Evolutionary conservation across 2,329 filamentous ascomycete genomes (phyloP), one percentile per base, ranked within the genome.

Genomic region (Juglanconis oblonga): DNA sequence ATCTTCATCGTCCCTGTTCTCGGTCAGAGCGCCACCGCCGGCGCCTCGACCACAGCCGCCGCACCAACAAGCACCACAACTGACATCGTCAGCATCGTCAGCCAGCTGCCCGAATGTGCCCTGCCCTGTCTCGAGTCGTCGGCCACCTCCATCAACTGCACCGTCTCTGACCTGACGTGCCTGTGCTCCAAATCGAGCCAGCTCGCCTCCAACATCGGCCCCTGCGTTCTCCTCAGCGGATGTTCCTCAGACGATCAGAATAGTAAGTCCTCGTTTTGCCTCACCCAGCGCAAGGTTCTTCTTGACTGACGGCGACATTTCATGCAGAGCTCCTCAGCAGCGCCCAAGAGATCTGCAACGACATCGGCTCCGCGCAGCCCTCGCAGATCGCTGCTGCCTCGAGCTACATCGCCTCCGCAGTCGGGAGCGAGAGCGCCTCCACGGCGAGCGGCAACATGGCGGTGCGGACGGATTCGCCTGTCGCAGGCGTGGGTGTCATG

Each of bases 71-170:
- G 57, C 29, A 42, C 58, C n/a, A 40, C 57, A 11, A 36, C 64
- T 14, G 47, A 58, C 42, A 64, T 71, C 32, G 38, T 62, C 11
- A 49, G 40, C 45, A 59, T 71, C 13, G 48, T 70, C 49, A 62
- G 64, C 57, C 55, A 65, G 48, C 54, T 71, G 33, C 69, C 69
- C 3, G 11, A 55, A 10, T 71, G 69, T 61, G 68, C 66, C 31
- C 38, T 70, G 14, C 47, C 54, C 35, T 71, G 69, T 57, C 64
- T 70, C 53, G 24, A 61, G 14, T 10, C 38, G 1, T 63, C 66
- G 1, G 66, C 68, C 5, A 33, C 31, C 8, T 4, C 50, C 13
- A 57, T 70, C 48, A 54, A 57, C 62, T 71, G 69, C 58, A 54
- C 14, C 1, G 54, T 60, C 1, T 60, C 67, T 5, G 65, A 70